Evolutionary conservation across 2,329 filamentous ascomycete species (phyloP), one percentile per base, ranked within the genome.

Genomic region (Hymenoscyphus infarciens): DNA sequence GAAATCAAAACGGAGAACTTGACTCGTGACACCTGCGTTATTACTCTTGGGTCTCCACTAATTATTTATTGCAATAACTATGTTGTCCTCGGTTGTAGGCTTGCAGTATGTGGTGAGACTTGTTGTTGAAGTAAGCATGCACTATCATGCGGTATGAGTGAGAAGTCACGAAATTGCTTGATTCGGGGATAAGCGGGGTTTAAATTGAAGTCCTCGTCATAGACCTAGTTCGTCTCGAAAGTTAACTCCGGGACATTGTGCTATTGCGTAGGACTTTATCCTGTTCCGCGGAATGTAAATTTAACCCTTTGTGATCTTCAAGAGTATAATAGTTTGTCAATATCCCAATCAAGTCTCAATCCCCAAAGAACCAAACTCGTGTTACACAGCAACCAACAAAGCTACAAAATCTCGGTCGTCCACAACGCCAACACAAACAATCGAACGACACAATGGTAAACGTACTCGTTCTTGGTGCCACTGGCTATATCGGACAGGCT

Each of bases 401-500:
- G 8, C 42, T 7, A 49, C n/a, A 49, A 6, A 11, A 11, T 22
- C 42, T 22, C n/a, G 8, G 39, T 11, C 42, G 10, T 45, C n/a
- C 16, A 8, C 42, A 45, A 45, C n/a, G 6, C 5, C 42, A 49
- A 13, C 19, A 22, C 53, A 22, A n/a, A 55, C 15, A 16, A 31
- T 27, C 45, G 45, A 56, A 62, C 33, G 35, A 53, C 61, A 68
- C 59, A 59, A 69, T 69, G 59, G 64, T 71, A 19, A 67, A 68
- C 59, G 63, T 84, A 59, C 77, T 83, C 67, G 80, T 84, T 66
- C 82, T 82, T 35, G 82, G 82, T 45, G 82, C 80, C 29, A 80
- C 80, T 60, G 82, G 81, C 61, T 84, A 83, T 70, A 80, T 84
- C 65, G 82, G 82, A 72, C 81, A 83, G 72, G 77, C 80, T 61